A percentile compares a stretch with the other conserved stretches of the same genome.
These are phyloP conservation scores for Brassica hybrid DNA, from an alignment of 441 rosid genomes.

Conservation along the genomic window DNA sequence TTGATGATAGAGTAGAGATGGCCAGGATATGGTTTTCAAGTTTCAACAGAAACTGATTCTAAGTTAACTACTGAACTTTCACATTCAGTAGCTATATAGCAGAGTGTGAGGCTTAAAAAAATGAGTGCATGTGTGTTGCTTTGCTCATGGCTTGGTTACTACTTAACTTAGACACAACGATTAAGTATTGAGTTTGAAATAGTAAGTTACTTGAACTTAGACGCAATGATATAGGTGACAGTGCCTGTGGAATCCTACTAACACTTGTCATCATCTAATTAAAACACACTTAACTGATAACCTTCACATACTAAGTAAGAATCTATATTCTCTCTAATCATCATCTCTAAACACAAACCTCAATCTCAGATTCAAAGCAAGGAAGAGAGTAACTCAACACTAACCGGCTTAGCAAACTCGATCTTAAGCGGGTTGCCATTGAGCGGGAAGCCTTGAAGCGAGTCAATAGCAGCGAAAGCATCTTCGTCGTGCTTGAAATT, in stretches of 20 bases:
- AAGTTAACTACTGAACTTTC: conserved; percentile 11
- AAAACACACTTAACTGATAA: neutral
- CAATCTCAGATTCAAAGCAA: neutral
- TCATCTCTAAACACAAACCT: neutral
- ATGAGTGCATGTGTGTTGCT: neutral
- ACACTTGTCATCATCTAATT: neutral
- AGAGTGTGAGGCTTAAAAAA: neutral
- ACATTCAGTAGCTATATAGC: conserved; percentile 2
- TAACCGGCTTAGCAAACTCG: conserved; percentile 99
- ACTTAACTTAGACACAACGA: neutral
- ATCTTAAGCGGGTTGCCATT: conserved; percentile 90
- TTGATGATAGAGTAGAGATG: conserved; percentile 1
- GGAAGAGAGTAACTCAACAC: conserved; percentile 47
- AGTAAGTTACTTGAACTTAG: neutral
- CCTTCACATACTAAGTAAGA: neutral
- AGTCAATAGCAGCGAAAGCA: conserved; percentile 72
- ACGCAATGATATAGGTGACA: neutral
- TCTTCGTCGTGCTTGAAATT: conserved; percentile 73
- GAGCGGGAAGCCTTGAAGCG: conserved; percentile 80
- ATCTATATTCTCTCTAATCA: neutral
- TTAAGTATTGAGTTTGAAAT: neutral
- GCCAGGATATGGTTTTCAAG: neutral
- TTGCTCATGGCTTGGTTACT: conserved; percentile 9
- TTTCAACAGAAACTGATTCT: neutral
- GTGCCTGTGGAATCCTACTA: conserved; percentile 1